Evolutionary conservation across 139 green algal genomes (phyloP), one percentile per base, ranked within the genome.

Genomic region (Choricystis sp.): DNA sequence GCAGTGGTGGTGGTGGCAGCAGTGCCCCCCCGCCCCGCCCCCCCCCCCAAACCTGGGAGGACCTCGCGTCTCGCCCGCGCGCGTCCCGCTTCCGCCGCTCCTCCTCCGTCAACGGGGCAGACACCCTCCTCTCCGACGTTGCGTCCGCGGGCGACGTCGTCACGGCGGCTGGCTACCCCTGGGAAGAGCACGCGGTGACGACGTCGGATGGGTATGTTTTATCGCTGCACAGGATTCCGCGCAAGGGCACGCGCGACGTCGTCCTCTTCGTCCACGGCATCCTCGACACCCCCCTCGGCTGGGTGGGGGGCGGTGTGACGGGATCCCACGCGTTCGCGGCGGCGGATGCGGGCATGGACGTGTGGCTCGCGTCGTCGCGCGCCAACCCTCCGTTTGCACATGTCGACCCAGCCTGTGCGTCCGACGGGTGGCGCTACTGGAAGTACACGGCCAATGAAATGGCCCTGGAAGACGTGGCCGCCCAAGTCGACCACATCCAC

Each of bases 181-280:
- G 89, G 57, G 83, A 94, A 65, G 59, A 75, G 27, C 74, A 89
- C 40, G 76, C 66, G 16, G 77, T 94, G 9, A 73, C 64, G 28
- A 94, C 86, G n/a, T 55, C 66, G 3, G 86, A 94, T 57, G 86
- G 86, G 22, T 96, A 95, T 67, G 72, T 94, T 1, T 75, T 96
- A 19, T 63, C 66, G 1, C 64, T 94, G 69, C 86, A 92, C 73
- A 82, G 88, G 58, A 89, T 96, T 31, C 88, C 87, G 24, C 76
- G 81, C 16, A 49, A 64, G 20, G 70, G 69, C 71, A 22, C 60
- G 21, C 48, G 30, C 1, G 79, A 90, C 56, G 84, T 86, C 25
- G 85, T 80, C 9, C 86, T 91, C 67, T 97, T 93, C 82, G 83
- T 90, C 80, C 87, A 94, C 52, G 87, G 87, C 27, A 75, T 98